Conservation (phyloP, 257 asterid genomes). For the Striga asiatica region DNA sequence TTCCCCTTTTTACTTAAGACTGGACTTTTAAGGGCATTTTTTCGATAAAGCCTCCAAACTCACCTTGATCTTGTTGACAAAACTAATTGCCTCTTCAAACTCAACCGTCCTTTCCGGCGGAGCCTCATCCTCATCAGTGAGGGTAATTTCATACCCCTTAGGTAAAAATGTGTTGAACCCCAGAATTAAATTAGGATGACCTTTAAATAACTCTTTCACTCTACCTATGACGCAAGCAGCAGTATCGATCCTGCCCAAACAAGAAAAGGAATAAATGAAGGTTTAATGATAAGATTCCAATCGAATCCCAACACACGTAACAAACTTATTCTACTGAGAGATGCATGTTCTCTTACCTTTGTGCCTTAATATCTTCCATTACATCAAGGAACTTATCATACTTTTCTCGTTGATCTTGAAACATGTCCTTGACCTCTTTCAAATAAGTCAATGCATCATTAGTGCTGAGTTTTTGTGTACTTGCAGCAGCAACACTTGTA, state of each 20-base stretch:
- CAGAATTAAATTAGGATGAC: conserved; percentile 54
- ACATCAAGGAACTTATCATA: conserved; percentile 59
- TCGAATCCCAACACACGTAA: not conserved
- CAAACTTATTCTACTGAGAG: not conserved
- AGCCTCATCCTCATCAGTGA: conserved; percentile 47
- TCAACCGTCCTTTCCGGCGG: conserved; percentile 56
- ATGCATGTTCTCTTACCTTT: conserved; percentile 31
- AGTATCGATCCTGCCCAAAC: conserved; percentile 41
- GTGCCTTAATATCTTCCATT: conserved; percentile 61
- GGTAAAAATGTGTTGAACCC: conserved; percentile 74
- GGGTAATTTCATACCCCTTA: conserved; percentile 64
- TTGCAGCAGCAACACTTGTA: conserved; percentile 24
- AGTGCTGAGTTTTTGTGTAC: conserved; percentile 44
- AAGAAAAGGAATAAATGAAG: not conserved
- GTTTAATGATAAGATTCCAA: not conserved
- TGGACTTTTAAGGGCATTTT: not conserved
- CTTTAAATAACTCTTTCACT: conserved; percentile 61
- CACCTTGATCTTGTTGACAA: conserved; percentile 65
- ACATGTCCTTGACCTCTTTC: conserved; percentile 59
- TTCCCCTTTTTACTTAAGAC: not conserved
- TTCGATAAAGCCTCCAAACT: not conserved
- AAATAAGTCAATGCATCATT: conserved; percentile 47
- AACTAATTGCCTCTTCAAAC: conserved; percentile 68
- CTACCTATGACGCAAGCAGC: conserved; percentile 51
- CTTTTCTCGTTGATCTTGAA: conserved; percentile 51